A percentile compares a stretch with the other conserved stretches of the same genome.
phyloP scores from a whole-genome alignment of 257 asterid species.

The Solanum paucissectum region DNA sequence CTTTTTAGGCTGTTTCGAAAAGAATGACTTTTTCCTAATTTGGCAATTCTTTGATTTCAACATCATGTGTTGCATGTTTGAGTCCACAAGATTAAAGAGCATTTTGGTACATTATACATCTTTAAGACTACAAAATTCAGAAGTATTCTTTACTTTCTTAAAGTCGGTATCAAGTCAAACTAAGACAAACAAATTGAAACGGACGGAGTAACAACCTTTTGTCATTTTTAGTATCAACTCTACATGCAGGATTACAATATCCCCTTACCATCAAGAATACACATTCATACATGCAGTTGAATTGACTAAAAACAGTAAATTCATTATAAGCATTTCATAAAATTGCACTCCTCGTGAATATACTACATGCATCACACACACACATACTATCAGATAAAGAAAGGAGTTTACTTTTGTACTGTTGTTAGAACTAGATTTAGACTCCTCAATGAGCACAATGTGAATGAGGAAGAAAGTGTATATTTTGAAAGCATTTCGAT shows the following conservation, averaged over 20 bases:
- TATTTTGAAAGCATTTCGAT: conserved; percentile 81
- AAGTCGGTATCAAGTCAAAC: neutral
- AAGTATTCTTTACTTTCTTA: neutral
- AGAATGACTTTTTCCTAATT: neutral
- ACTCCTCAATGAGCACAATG: conserved; percentile 60
- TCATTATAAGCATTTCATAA: neutral
- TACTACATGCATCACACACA: neutral
- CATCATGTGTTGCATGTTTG: neutral
- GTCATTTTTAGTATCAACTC: neutral
- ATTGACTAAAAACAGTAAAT: neutral
- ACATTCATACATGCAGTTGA: neutral
- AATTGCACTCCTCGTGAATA: neutral
- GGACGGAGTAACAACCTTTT: neutral
- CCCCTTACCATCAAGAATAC: neutral
- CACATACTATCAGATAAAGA: neutral
- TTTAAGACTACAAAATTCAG: neutral
- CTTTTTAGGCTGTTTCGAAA: neutral
- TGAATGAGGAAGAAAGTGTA: conserved; percentile 83
- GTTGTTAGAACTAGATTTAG: conserved; percentile 25
- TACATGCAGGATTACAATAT: neutral
- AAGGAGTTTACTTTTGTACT: conserved; percentile 39
- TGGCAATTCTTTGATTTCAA: neutral
- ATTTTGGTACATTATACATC: neutral
- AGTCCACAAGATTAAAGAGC: neutral
- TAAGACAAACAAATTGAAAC: neutral